These are phyloP conservation scores for Testicularia cyperi DNA, from an alignment of 1,284 basidiomycete species.

Conservation along the genomic window DNA sequence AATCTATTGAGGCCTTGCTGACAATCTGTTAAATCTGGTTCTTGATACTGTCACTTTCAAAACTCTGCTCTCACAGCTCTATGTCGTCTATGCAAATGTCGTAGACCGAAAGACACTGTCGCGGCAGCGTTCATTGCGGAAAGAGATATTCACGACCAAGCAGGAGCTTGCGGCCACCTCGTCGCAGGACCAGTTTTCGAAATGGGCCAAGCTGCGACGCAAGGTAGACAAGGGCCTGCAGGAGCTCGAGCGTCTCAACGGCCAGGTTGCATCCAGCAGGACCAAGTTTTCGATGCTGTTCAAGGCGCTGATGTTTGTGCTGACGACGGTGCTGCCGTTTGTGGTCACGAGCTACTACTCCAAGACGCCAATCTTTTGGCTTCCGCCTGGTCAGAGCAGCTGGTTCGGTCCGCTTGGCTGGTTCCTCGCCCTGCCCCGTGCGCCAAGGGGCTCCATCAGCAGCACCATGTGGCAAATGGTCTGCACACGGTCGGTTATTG, in stretches of 20 bases:
- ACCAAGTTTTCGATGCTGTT: constrained; percentile 43
- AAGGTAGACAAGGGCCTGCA: constrained; percentile 89
- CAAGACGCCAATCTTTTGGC: constrained; percentile 57
- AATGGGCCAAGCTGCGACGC: constrained; percentile 91
- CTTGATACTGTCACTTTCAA: not conserved
- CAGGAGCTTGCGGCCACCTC: constrained; percentile 84
- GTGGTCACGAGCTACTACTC: constrained; percentile 52
- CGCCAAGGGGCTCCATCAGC: constrained; percentile 41
- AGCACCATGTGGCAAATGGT: constrained; percentile 41
- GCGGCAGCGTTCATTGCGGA: constrained; percentile 30
- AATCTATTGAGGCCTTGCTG: too few species aligned
- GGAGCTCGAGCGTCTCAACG: constrained; percentile 83
- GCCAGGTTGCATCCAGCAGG: constrained; percentile 20
- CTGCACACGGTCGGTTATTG: constrained; percentile 20
- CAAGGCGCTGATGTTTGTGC: constrained; percentile 45
- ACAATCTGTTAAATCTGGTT: too few species aligned
- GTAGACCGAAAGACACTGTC: constrained; percentile 31
- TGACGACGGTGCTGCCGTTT: constrained; percentile 53
- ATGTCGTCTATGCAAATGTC: constrained; percentile 21
- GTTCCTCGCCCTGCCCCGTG: constrained; percentile 43
- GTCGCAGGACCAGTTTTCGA: constrained; percentile 95
- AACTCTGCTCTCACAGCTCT: constrained; percentile 6
- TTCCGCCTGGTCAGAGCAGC: constrained; percentile 41
- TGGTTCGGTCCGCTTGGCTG: constrained; percentile 53
- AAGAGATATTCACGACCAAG: constrained; percentile 67